These are phyloP conservation scores for Mycena sanguinolenta DNA, from an alignment of 768 basidiomycete species.

Conservation along the genomic window DNA sequence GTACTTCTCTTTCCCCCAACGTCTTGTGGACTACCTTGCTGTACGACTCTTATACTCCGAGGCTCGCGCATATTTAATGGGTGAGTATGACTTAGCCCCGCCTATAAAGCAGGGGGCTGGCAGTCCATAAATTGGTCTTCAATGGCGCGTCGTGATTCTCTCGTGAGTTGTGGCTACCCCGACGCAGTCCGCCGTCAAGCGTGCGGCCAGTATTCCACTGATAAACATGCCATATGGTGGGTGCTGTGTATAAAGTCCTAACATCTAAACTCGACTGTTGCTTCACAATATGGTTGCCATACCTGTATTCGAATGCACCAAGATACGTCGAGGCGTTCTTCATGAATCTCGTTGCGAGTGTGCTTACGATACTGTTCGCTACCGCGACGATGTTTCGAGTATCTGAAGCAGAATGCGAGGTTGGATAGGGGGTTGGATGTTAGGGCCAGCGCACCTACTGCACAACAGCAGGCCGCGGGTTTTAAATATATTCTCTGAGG, in stretches of 20 bases:
- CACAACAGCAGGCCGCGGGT: constrained; percentile 26
- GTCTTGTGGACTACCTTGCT: too few species aligned
- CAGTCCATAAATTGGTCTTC: too few species aligned
- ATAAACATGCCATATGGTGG: constrained; percentile 34
- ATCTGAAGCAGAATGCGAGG: constrained; percentile 30
- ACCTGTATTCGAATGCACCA: constrained; percentile 30
- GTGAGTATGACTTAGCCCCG: too few species aligned
- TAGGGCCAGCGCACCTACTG: constrained; percentile 29
- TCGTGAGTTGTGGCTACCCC: constrained; percentile 31
- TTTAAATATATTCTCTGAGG: constrained; percentile 32
- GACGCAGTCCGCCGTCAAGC: constrained; percentile 34
- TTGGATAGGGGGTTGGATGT: constrained; percentile 24
- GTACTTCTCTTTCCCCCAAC: too few species aligned
- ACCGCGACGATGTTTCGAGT: constrained; percentile 32
- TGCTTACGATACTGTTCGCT: constrained; percentile 29
- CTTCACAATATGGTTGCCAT: constrained; percentile 27
- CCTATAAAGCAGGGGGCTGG: too few species aligned
- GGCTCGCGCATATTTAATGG: too few species aligned
- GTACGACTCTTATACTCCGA: too few species aligned
- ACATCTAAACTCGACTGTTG: background rate
- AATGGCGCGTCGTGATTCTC: constrained; percentile 34
- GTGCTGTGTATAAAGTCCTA: background rate
- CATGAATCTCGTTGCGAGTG: constrained; percentile 33
- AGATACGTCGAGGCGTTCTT: constrained; percentile 31
- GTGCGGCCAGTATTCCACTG: constrained; percentile 30